Percentiles rank a stretch among this genome's conserved stretches.
These are phyloP conservation scores for Cryptosporidium sp. DNA, from an alignment of 169 alveolate species.

Conservation along the genomic window DNA sequence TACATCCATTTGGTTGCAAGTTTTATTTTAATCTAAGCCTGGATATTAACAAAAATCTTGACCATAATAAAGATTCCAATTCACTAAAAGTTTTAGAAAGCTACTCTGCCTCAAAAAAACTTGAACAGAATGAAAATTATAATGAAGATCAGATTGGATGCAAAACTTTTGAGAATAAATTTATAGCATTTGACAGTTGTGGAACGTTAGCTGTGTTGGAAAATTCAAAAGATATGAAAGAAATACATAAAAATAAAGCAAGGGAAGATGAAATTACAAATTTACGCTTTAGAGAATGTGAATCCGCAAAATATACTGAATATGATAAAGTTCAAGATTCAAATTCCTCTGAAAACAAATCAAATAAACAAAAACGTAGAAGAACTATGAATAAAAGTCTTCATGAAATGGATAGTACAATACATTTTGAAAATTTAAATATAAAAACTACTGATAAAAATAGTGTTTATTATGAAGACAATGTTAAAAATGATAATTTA, in stretches of 20 bases:
- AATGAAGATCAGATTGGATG: not conserved
- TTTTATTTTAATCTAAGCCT: slow-evolving; percentile 2
- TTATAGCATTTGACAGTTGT: not conserved
- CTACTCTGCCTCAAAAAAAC: not conserved
- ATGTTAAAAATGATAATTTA: not conserved
- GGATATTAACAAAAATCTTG: not conserved
- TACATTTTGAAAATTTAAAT: not conserved
- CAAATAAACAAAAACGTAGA: slow-evolving; percentile 4
- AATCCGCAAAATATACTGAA: not conserved
- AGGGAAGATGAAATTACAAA: not conserved
- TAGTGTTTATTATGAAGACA: not conserved
- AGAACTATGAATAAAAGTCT: not conserved
- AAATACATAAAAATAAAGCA: not conserved
- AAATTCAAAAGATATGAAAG: not conserved
- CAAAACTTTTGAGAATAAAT: not conserved
- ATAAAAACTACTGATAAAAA: not conserved
- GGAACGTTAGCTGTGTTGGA: not conserved
- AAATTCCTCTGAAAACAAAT: not conserved
- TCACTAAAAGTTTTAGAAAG: not conserved
- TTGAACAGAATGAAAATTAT: not conserved
- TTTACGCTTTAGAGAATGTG: not conserved
- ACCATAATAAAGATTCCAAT: not conserved
- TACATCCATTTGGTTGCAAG: slow-evolving; percentile 58
- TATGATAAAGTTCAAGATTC: not conserved
- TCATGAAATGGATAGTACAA: not conserved